phyloP scores from a whole-genome alignment of 495 filamentous ascomycete species.

The Aspergillus steynii region DNA sequence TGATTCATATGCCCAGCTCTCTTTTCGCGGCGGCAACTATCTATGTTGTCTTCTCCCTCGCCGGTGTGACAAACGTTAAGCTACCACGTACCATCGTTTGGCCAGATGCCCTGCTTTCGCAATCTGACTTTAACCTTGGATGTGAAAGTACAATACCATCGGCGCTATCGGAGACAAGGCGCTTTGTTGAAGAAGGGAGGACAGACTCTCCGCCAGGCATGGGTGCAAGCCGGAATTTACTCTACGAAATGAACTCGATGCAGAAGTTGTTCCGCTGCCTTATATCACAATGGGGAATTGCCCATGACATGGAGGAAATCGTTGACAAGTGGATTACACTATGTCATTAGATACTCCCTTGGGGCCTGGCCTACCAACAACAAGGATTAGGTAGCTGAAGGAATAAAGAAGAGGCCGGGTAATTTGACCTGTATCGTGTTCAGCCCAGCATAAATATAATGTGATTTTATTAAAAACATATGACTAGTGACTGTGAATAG shows the following conservation, averaged over 20 bases:
- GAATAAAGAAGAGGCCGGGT: neutral
- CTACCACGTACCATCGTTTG: slow-evolving; percentile 44
- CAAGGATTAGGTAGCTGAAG: too few relatives aligned
- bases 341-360: slow-evolving; percentile 33
- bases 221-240: slow-evolving; percentile 37
- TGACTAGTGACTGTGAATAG: too few relatives aligned
- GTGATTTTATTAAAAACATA: too few relatives aligned
- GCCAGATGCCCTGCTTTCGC: slow-evolving; percentile 42
- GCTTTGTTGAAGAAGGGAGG: slow-evolving; percentile 34
- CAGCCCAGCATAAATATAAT: too few relatives aligned
- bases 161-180: slow-evolving; percentile 37
- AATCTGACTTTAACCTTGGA: slow-evolving; percentile 36
- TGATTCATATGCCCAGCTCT: slow-evolving; percentile 47
- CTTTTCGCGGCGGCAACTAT: slow-evolving; percentile 47
- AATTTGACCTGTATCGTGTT: neutral
- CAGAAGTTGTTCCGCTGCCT: slow-evolving; percentile 52
- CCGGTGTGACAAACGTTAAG: slow-evolving; percentile 37
- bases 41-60: slow-evolving; percentile 43
- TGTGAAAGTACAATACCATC: slow-evolving; percentile 23
- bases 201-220: slow-evolving; percentile 21
- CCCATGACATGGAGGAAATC: slow-evolving; percentile 51
- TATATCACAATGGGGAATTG: slow-evolving; percentile 50
- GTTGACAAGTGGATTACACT: slow-evolving; percentile 47
- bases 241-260: slow-evolving; percentile 53
- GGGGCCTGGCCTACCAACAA: too few relatives aligned